These are phyloP conservation scores for Postia placenta DNA, from an alignment of 768 basidiomycete genomes.

Conservation along the genomic window DNA sequence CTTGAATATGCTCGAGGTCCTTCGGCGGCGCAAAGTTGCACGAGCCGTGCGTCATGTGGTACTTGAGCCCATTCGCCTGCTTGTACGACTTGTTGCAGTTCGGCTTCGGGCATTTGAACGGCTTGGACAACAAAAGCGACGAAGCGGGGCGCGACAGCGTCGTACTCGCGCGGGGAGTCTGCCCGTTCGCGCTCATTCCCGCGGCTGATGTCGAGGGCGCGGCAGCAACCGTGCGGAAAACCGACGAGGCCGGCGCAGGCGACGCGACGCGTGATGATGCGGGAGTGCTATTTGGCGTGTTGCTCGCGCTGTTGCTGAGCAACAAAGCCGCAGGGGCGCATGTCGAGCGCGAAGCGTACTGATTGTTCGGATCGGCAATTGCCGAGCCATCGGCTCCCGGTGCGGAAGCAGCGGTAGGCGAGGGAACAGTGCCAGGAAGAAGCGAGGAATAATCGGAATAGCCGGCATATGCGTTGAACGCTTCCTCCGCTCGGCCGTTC, in stretches of 20 bases:
- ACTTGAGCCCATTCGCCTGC: constrained; percentile 92
- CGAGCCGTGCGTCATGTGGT: constrained; percentile 88
- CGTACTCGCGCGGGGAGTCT: constrained; percentile 34
- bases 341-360: constrained; percentile 28
- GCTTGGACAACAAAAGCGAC: constrained; percentile 70
- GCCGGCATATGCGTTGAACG: constrained; percentile 65
- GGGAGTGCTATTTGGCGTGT: constrained; percentile 43
- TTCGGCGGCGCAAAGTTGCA: constrained; percentile 93
- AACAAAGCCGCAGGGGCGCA: constrained; percentile 66
- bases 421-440: constrained; percentile 51
- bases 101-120: constrained; percentile 89
- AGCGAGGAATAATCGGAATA: constrained; percentile 60
- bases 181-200: constrained; percentile 13
- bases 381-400: constrained; percentile 10
- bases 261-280: constrained; percentile 39
- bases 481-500: constrained; percentile 35
- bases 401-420: constrained; percentile 6
- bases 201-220: constrained; percentile 22
- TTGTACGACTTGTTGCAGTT: constrained; percentile 97
- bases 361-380: constrained; percentile 22
- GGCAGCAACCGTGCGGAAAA: constrained; percentile 16
- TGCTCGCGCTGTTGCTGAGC: constrained; percentile 40
- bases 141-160: constrained; percentile 46
- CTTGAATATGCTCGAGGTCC: constrained; percentile 72
- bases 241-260: constrained; percentile 20